phyloP scores from a whole-genome alignment of 1,139 yeast species.

The Yamadazyma sp. region DNA sequence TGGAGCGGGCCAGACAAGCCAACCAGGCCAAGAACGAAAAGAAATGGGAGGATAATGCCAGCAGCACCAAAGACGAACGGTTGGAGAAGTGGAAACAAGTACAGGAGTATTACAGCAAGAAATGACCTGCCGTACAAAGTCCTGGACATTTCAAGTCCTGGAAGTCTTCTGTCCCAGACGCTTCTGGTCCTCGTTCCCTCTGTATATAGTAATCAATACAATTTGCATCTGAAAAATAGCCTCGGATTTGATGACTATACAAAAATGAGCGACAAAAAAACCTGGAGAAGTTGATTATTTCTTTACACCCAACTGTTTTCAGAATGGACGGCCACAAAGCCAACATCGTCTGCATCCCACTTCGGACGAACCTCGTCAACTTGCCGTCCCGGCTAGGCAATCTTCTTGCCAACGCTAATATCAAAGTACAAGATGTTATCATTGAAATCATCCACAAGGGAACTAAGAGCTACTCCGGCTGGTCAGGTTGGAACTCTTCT shows the following conservation, averaged over 20 bases:
- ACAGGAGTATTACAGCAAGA: constrained; percentile 16
- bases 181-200: not conserved
- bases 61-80: constrained; percentile 22
- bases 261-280: constrained; percentile 8
- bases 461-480: constrained; percentile 57
- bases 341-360: constrained; percentile 28
- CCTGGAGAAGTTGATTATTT: constrained; percentile 15
- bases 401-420: constrained; percentile 52
- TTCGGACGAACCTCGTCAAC: constrained; percentile 57
- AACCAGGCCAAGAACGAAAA: constrained; percentile 39
- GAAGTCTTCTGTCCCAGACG: too few species aligned
- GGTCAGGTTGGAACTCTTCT: constrained; percentile 69
- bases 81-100: constrained; percentile 29
- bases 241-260: constrained; percentile 8
- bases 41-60: constrained; percentile 24
- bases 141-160: not conserved
- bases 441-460: constrained; percentile 39
- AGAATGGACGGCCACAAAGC: constrained; percentile 42
- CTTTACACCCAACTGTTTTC: not conserved
- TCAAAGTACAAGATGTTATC: constrained; percentile 61
- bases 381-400: constrained; percentile 54
- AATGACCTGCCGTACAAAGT: constrained; percentile 2
- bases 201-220: not conserved
- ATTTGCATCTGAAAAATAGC: constrained; percentile 1
- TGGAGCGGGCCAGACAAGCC: constrained; percentile 58